Percentiles rank a stretch among this genome's conserved stretches.
Evolutionary conservation across 1,139 yeast genomes (phyloP).

Genomic region (Diutina ranongensis): DNA sequence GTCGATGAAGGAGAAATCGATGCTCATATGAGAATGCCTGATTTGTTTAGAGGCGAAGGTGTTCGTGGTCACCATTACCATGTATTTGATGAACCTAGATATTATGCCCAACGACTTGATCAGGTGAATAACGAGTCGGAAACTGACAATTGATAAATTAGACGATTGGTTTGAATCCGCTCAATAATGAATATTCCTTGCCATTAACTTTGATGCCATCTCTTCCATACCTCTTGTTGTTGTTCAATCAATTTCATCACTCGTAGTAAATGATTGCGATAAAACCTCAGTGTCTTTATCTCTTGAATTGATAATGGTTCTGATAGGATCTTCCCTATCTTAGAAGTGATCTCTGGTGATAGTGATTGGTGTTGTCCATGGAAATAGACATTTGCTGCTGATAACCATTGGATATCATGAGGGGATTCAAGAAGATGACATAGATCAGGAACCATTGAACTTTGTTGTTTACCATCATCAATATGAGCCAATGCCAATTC

Average conservation of each 20-base stretch:
- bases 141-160: neutral
- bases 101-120: conserved; percentile 28
- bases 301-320: neutral
- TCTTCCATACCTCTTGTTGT: neutral
- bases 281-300: neutral
- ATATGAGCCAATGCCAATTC: conserved; percentile 1
- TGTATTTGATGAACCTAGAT: conserved; percentile 85
- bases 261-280: neutral
- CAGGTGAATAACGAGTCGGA: neutral
- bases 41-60: conserved; percentile 81
- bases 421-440: neutral
- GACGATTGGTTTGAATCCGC: too few relatives aligned
- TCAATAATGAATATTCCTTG: too few relatives aligned
- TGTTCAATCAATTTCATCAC: neutral
- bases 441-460: neutral
- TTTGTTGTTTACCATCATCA: neutral
- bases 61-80: conserved; percentile 90
- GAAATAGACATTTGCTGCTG: neutral
- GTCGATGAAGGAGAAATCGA: conserved; percentile 47
- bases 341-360: neutral
- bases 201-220: too few relatives aligned
- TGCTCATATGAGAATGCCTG: conserved; percentile 65
- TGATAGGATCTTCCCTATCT: neutral
- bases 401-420: neutral
- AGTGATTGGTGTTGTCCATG: neutral